Conservation (phyloP, 805 yeast species). For the Zygosaccharomyces pseudorouxii region DNA sequence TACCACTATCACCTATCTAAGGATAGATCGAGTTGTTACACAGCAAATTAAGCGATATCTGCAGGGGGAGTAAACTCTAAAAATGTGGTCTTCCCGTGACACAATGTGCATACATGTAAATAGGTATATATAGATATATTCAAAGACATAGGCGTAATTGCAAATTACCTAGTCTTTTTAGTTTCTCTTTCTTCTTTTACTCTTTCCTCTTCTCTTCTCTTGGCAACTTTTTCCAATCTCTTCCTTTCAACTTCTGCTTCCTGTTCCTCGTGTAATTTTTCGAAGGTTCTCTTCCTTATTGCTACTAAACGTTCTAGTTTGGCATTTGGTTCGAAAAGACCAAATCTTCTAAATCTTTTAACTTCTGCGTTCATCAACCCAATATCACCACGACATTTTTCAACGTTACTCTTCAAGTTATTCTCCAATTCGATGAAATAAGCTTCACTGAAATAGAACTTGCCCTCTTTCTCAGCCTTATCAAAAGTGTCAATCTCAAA, state of each 20-base stretch:
- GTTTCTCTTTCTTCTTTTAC: conserved; percentile 6
- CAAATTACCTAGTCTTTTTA: neutral
- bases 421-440: conserved; percentile 49
- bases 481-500: conserved; percentile 36
- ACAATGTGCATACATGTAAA: no score
- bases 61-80: neutral
- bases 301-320: conserved; percentile 25
- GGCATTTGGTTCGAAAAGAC: conserved; percentile 51
- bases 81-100: neutral
- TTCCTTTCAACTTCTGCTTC: conserved; percentile 9
- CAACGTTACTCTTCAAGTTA: conserved; percentile 40
- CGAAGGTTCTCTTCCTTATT: conserved; percentile 26
- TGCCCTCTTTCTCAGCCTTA: conserved; percentile 38
- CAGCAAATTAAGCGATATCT: neutral
- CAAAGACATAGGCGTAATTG: neutral
- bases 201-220: conserved; percentile 5
- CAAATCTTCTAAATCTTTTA: conserved; percentile 63
- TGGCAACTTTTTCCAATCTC: conserved; percentile 4
- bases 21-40: no score
- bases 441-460: conserved; percentile 53
- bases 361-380: conserved; percentile 40
- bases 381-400: conserved; percentile 35
- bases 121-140: neutral
- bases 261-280: conserved; percentile 13
- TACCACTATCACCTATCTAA: no score